Evolutionary conservation across 2,329 filamentous ascomycete species (phyloP).

Genomic region (Ascochyta rabiei): DNA sequence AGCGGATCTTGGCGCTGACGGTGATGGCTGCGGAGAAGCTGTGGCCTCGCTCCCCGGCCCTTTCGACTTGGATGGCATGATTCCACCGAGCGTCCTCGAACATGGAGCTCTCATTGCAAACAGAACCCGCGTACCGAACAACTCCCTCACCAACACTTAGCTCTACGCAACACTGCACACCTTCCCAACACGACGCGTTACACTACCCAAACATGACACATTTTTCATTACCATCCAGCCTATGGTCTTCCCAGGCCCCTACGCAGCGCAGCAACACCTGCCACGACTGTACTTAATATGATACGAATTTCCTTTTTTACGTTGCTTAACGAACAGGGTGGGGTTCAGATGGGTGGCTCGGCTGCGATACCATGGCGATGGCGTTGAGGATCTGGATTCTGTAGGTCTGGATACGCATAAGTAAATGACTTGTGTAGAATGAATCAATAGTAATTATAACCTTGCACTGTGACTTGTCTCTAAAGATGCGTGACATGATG

Average conservation of each 20-base stretch:
- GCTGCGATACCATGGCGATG: slow-evolving; percentile 5
- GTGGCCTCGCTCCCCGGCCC: background rate
- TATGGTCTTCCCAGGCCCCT: background rate
- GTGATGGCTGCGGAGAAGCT: background rate
- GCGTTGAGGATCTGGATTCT: background rate
- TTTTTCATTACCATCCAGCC: background rate
- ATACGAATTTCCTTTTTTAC: slow-evolving; percentile 9
- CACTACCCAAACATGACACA: background rate
- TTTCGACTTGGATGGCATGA: background rate
- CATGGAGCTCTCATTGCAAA: background rate
- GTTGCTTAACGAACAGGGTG: background rate
- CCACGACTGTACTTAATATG: slow-evolving; percentile 15
- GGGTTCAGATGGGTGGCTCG: background rate
- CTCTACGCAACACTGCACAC: background rate
- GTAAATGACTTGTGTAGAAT: background rate
- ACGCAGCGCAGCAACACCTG: background rate
- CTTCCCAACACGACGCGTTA: background rate
- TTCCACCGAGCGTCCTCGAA: background rate
- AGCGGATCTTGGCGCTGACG: background rate
- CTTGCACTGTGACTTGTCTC: no score
- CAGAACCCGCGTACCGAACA: background rate
- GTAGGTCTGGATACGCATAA: background rate
- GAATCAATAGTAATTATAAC: no score
- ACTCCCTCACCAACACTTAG: background rate
- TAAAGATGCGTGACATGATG: no score